Evolutionary conservation across 23 red algal genomes (phyloP).

Genomic region (Gracilaria vermiculophylla): DNA sequence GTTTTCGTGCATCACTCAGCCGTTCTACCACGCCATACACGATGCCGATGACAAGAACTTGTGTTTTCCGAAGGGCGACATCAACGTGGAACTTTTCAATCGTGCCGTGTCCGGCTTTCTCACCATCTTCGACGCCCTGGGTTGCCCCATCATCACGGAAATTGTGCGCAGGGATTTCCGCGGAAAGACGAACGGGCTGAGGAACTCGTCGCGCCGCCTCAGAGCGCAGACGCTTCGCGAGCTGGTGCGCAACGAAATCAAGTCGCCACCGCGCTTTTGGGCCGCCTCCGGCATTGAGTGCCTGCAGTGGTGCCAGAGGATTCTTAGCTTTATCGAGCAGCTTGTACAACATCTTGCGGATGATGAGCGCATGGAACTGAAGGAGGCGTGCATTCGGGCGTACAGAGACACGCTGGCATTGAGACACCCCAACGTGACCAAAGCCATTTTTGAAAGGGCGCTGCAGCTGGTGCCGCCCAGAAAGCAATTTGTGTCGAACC

Average conservation of each 20-base stretch:
- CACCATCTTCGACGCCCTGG: constrained; percentile 50
- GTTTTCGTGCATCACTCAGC: constrained; percentile 38
- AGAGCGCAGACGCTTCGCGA: constrained; percentile 13
- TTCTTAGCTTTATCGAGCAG: constrained; percentile 27
- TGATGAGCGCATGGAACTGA: constrained; percentile 27
- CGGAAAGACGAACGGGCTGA: constrained; percentile 39
- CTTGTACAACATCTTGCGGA: constrained; percentile 23
- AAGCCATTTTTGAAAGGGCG: constrained; percentile 40
- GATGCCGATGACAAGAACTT: not conserved
- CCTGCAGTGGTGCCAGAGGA: constrained; percentile 37
- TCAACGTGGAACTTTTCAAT: constrained; percentile 21
- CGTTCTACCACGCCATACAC: constrained; percentile 19
- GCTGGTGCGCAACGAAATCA: constrained; percentile 35
- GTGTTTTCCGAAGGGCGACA: constrained; percentile 36
- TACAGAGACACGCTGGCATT: constrained; percentile 45
- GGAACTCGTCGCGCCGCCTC: constrained; percentile 37
- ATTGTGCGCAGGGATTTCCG: constrained; percentile 55
- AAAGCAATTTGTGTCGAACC: constrained; percentile 11
- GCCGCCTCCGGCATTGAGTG: constrained; percentile 44
- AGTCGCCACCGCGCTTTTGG: constrained; percentile 50
- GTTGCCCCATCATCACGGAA: constrained; percentile 38
- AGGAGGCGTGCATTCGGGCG: constrained; percentile 25
- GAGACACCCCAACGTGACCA: constrained; percentile 42
- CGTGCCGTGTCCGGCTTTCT: constrained; percentile 33
- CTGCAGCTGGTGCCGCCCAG: constrained; percentile 36